A percentile compares a stretch with the other conserved stretches of the same genome.
These are phyloP conservation scores for Colletotrichum noveboracense DNA, from an alignment of 2,329 filamentous ascomycete genomes.

Conservation along the genomic window DNA sequence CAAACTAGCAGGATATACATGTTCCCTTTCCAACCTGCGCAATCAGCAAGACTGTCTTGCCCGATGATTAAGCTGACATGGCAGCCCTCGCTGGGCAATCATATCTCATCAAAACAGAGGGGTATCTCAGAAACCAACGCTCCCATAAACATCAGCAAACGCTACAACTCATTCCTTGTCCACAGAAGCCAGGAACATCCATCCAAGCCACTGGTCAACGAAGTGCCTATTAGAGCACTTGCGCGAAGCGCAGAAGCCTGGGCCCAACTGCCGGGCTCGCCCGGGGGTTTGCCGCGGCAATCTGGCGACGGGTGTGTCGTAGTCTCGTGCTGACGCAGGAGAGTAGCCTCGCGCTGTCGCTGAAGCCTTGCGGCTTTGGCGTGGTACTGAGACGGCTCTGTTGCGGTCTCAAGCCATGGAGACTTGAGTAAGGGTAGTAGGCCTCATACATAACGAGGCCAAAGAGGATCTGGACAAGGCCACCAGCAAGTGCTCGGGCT, in stretches of 20 bases:
- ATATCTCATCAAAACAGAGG: slow-evolving; percentile 22
- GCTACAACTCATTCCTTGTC: neutral
- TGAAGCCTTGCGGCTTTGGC: slow-evolving; percentile 8
- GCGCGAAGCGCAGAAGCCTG: neutral
- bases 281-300: neutral
- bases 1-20: neutral
- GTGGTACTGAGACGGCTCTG: slow-evolving; percentile 18
- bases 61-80: slow-evolving; percentile 14
- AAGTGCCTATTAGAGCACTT: slow-evolving; percentile 4
- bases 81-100: neutral
- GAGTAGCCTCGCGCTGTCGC: slow-evolving; percentile 13
- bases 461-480: neutral
- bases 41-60: neutral
- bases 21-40: neutral
- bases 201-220: neutral
- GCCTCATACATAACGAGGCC: neutral
- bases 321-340: slow-evolving; percentile 17
- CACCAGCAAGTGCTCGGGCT: neutral
- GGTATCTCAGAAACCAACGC: slow-evolving; percentile 25
- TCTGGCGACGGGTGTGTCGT: slow-evolving; percentile 7
- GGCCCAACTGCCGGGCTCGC: neutral
- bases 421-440: neutral
- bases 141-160: slow-evolving; percentile 10
- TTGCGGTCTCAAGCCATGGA: slow-evolving; percentile 16
- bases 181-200: neutral